Evolutionary conservation across 192 early-diverging fungal genomes (phyloP), one percentile per base, ranked within the genome.

Genomic region (Chytriomyces sp.): DNA sequence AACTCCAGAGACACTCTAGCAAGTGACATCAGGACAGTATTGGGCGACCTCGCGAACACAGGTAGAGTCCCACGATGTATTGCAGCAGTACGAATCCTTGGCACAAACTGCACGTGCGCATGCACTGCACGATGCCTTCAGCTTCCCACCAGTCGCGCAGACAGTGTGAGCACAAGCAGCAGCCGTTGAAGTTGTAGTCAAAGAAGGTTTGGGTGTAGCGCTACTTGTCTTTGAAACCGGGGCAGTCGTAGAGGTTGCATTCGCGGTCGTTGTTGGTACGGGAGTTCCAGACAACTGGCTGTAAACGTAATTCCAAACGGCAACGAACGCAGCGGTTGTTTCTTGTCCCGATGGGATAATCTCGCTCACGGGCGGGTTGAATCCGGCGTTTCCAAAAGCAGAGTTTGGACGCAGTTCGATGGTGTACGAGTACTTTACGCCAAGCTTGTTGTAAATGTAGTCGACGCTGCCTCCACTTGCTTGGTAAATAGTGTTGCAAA

Each of bases 401-500:
- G 46, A 45, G 43, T 60, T 82, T n/a, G 64, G 67, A 64, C 79
- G 70, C 5, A 84, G 65, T 50, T 84, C 82, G 24, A 76, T 57
- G 11, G 79, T 60, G 64, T 72, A 79, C 1, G 80, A 43, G 62
- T 75, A 84, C 9, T 81, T 79, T 47, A 81, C 77, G 23, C 67
- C 67, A 5, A 75, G 48, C 18, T 50, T 46, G 66, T 75, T 80
- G 79, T 82, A 82, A 62, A 61, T 76, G 50, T 79, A 79, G 66
- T 83, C 82, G 59, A 69, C 69, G 44, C 67, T 61, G 13, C 47
- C 61, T 64, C 82, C 82, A 47, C 77, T 72, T n/a, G 82, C 80
- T 72, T 71, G 77, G 49, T 84, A 84, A 49, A 83, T 77, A 35
- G 72, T 79, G 46, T 74, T 67, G 68, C 80, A 81, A 59, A 57